phyloP scores from a whole-genome alignment of 768 basidiomycete species.

The Mycena galopus region DNA sequence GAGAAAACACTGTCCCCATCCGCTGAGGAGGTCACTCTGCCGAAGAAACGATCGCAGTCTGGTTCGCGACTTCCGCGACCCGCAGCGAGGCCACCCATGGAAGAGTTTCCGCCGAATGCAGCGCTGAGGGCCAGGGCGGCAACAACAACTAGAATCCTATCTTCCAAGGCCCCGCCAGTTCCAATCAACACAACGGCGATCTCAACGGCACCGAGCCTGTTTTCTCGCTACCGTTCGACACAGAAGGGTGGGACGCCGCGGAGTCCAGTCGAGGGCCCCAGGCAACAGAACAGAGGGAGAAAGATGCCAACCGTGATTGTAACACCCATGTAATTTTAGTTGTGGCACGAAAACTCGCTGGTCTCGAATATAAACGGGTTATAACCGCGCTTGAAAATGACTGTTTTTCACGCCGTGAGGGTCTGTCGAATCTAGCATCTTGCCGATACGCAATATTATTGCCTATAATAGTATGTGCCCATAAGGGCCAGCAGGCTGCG shows the following conservation, averaged over 20 bases:
- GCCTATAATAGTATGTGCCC: neutral
- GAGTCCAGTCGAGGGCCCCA: neutral
- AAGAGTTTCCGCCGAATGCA: neutral
- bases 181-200: neutral
- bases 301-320: neutral
- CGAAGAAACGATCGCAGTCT: conserved; percentile 26
- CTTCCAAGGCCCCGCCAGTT: neutral
- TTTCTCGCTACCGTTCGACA: neutral
- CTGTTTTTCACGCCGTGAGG: too few species aligned
- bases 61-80: conserved; percentile 23
- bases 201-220: neutral
- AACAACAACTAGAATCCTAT: neutral
- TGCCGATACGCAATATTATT: conserved; percentile 2
- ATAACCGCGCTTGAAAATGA: too few species aligned
- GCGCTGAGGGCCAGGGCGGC: neutral
- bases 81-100: neutral
- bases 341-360: too few species aligned
- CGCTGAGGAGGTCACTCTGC: neutral
- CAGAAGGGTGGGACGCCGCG: neutral
- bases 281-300: conserved; percentile 1
- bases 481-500: neutral
- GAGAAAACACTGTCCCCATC: neutral
- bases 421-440: neutral
- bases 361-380: too few species aligned
- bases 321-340: too few species aligned